These are phyloP conservation scores for Cytidiella melzeri DNA, from an alignment of 768 basidiomycete species.

Conservation along the genomic window DNA sequence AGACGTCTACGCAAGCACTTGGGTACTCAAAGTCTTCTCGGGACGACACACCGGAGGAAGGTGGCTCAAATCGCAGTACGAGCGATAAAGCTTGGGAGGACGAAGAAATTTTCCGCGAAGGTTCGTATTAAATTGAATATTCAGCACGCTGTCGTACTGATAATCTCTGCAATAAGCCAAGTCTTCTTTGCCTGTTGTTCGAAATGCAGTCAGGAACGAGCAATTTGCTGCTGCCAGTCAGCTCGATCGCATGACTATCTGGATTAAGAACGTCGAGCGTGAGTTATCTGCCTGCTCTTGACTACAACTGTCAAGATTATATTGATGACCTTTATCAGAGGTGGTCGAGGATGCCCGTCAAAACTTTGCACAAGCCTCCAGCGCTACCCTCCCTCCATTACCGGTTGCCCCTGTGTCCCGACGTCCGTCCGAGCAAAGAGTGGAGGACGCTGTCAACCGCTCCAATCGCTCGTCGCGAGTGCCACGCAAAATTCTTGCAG, in stretches of 20 bases:
- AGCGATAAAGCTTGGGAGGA: slow-evolving; percentile 41
- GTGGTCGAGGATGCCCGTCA: slow-evolving; percentile 78
- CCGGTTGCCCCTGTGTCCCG: slow-evolving; percentile 55
- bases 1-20: slow-evolving; percentile 40
- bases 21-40: slow-evolving; percentile 22
- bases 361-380: slow-evolving; percentile 56
- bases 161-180: slow-evolving; percentile 26
- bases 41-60: slow-evolving; percentile 27
- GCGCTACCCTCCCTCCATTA: slow-evolving; percentile 50
- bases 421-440: slow-evolving; percentile 27
- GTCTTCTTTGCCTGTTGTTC: slow-evolving; percentile 48
- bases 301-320: neutral
- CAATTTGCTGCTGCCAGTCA: slow-evolving; percentile 47
- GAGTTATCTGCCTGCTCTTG: slow-evolving; percentile 25
- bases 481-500: slow-evolving; percentile 58
- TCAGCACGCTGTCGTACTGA: neutral
- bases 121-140: too few relatives aligned
- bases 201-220: slow-evolving; percentile 47
- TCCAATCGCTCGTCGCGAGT: slow-evolving; percentile 38
- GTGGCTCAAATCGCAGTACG: slow-evolving; percentile 18
- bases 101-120: slow-evolving; percentile 37
- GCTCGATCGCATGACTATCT: slow-evolving; percentile 67
- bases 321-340: slow-evolving; percentile 35
- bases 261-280: slow-evolving; percentile 85
- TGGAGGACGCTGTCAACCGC: slow-evolving; percentile 2